Evolutionary conservation across 75 land plant species (phyloP).

Genomic region (Cupressus sempervirens): DNA sequence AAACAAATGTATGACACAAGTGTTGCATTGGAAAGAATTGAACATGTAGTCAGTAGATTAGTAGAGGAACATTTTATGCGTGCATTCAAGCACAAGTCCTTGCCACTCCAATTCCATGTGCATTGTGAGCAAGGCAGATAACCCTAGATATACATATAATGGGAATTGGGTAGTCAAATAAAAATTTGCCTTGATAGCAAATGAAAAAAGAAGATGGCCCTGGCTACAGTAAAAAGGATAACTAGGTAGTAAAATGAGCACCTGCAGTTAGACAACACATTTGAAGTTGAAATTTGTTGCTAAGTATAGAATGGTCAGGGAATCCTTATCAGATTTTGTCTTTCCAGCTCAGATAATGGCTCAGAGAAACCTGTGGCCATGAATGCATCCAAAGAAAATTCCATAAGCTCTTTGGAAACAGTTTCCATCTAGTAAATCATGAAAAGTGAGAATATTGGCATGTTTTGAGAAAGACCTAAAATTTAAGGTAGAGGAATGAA

Average conservation of each 20-base stretch:
- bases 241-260: too few species aligned
- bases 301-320: too few species aligned
- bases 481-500: too few species aligned
- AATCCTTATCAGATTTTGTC: too few species aligned
- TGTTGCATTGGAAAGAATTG: slow-evolving; percentile 7
- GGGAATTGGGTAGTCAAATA: too few species aligned
- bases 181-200: too few species aligned
- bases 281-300: too few species aligned
- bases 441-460: too few species aligned
- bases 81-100: not conserved
- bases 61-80: not conserved
- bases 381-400: not conserved
- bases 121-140: not conserved
- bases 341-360: not conserved
- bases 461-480: too few species aligned
- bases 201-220: not conserved
- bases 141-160: not conserved
- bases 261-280: too few species aligned
- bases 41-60: not conserved
- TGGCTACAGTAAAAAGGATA: not conserved
- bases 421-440: too few species aligned
- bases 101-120: not conserved
- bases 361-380: not conserved
- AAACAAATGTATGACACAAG: not conserved
- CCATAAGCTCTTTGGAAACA: not conserved